Percentiles rank a stretch among this genome's conserved stretches.
Conservation (phyloP, 495 filamentous ascomycete species). For the Parathielavia hyrcaniae region DNA sequence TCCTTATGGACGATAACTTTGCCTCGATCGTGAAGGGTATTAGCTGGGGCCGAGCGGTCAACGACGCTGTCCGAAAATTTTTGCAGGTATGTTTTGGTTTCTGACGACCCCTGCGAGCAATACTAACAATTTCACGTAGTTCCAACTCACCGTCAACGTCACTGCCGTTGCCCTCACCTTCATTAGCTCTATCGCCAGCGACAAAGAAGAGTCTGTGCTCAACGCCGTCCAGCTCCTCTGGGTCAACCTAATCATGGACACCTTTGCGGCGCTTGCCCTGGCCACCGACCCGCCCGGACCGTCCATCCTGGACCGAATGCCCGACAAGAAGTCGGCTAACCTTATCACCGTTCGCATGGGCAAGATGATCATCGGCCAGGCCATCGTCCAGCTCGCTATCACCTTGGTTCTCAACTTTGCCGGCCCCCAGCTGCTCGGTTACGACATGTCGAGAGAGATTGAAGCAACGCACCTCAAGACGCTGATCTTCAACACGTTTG, state of each 20-base stretch:
- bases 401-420: constrained; percentile 76
- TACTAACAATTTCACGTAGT: constrained; percentile 41
- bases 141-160: constrained; percentile 89
- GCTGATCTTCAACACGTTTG: constrained; percentile 88
- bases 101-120: not conserved
- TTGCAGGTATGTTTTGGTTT: constrained; percentile 51
- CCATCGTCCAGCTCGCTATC: constrained; percentile 70
- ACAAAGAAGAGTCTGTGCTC: constrained; percentile 63
- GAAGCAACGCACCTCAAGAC: constrained; percentile 49
- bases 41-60: constrained; percentile 87
- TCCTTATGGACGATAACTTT: constrained; percentile 89
- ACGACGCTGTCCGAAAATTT: constrained; percentile 85
- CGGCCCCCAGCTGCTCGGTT: constrained; percentile 53
- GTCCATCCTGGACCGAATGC: constrained; percentile 71
- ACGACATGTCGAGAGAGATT: constrained; percentile 23
- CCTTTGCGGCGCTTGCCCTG: constrained; percentile 77
- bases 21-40: constrained; percentile 79
- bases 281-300: constrained; percentile 78
- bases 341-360: constrained; percentile 80
- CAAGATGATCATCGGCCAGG: constrained; percentile 90
- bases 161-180: constrained; percentile 80
- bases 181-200: constrained; percentile 67
- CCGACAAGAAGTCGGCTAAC: constrained; percentile 63
- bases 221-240: constrained; percentile 84
- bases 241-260: constrained; percentile 95